Evolutionary conservation across 1,284 basidiomycete genomes (phyloP).

Genomic region (Leccinum colubrinum): DNA sequence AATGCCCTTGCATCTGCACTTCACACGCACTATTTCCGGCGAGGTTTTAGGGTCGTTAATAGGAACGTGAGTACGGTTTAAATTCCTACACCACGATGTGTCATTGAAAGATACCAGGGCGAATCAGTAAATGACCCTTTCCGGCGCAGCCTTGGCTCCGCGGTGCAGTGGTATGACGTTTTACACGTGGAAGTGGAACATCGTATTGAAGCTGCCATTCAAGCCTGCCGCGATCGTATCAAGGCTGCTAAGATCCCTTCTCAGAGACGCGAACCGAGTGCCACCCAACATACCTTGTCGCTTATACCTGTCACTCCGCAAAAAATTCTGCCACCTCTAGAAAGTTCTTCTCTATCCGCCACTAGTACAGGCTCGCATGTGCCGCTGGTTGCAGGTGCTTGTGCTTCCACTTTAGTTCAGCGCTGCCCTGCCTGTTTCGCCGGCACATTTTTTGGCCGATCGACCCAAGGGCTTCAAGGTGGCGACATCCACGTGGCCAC

Average conservation of each 20-base stretch:
- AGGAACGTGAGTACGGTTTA: not conserved
- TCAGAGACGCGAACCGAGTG: not conserved
- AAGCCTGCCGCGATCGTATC: not conserved
- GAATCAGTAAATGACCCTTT: not conserved
- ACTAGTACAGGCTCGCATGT: not conserved
- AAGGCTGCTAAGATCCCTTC: not conserved
- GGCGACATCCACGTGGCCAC: constrained; percentile 2
- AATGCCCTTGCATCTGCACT: not conserved
- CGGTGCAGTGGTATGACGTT: not conserved
- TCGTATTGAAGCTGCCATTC: not conserved
- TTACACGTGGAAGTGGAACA: not conserved
- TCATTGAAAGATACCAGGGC: not conserved
- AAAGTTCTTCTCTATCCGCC: too few species aligned
- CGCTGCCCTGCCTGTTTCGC: constrained; percentile 6
- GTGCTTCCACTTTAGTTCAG: not conserved
- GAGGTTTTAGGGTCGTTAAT: not conserved
- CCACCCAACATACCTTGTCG: not conserved
- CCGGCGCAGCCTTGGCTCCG: not conserved
- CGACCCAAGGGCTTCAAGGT: not conserved
- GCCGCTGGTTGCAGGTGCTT: not conserved
- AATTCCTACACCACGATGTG: not conserved
- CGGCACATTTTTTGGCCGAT: not conserved
- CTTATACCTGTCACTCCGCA: not conserved
- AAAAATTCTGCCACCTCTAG: not conserved
- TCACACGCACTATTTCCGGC: not conserved